phyloP scores from a whole-genome alignment of 305 asterid genomes.

The Stenogyne calaminthoides region DNA sequence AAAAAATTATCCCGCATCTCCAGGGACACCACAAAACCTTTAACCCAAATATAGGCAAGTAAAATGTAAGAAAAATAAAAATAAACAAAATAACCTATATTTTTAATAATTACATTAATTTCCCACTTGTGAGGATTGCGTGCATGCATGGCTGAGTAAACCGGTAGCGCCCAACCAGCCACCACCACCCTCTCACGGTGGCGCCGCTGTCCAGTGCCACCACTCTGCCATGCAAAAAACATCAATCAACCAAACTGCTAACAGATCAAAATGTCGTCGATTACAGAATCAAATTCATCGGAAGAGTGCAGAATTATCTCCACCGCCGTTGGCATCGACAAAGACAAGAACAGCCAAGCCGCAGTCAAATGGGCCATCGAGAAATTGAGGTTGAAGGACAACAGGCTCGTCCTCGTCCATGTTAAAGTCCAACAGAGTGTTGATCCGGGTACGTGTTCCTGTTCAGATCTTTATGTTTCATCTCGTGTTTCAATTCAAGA shows the following conservation, averaged over 20 bases:
- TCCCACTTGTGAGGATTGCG: conserved; percentile 13
- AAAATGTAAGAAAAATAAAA: conserved; percentile 1
- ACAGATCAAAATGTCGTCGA: conserved; percentile 26
- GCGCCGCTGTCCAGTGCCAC: conserved; percentile 33
- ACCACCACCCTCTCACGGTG: conserved; percentile 23
- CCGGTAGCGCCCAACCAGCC: conserved; percentile 34
- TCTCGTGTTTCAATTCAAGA: background rate
- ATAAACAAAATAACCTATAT: background rate
- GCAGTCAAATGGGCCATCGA: conserved; percentile 92
- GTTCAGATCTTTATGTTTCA: background rate
- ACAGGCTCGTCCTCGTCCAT: conserved; percentile 58
- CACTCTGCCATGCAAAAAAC: conserved; percentile 28
- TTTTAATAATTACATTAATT: background rate
- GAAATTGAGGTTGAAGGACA: conserved; percentile 46
- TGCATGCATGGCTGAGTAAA: conserved; percentile 39
- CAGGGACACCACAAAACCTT: conserved; percentile 27
- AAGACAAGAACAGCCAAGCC: conserved; percentile 76
- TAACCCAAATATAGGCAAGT: background rate
- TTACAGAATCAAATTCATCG: background rate
- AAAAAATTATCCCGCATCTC: conserved; percentile 19
- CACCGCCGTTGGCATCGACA: conserved; percentile 76
- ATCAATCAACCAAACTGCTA: background rate
- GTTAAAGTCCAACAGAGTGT: conserved; percentile 44
- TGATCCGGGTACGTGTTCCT: conserved; percentile 46
- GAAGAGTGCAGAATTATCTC: conserved; percentile 32